These are phyloP conservation scores for Phytophthora citricola DNA, from an alignment of 352 stramenopile species.

Conservation along the genomic window DNA sequence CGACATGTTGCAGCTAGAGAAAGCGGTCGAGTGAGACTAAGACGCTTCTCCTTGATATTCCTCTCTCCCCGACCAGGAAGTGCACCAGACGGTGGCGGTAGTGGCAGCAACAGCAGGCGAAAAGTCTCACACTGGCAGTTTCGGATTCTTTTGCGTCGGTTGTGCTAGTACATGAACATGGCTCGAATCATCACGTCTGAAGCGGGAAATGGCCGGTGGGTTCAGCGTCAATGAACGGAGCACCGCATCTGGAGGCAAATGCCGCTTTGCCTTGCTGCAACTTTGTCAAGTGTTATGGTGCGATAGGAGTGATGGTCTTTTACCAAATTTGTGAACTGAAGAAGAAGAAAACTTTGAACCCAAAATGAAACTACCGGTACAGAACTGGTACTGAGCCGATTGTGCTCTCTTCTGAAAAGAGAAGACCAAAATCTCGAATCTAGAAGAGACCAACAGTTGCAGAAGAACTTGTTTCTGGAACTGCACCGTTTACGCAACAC, in stretches of 20 bases:
- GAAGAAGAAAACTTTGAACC: too few species aligned
- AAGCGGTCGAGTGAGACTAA: neutral
- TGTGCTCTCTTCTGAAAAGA: too few species aligned
- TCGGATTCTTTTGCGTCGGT: slow-evolving; percentile 3
- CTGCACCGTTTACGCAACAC: too few species aligned
- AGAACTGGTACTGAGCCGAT: too few species aligned
- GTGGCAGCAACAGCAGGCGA: neutral
- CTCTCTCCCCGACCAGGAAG: neutral
- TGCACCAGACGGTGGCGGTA: slow-evolving; percentile 1
- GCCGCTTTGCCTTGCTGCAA: neutral
- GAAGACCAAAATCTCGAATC: too few species aligned
- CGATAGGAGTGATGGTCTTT: neutral
- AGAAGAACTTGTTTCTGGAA: too few species aligned
- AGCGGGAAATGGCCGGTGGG: neutral
- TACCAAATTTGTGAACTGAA: too few species aligned
- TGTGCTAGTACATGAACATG: neutral
- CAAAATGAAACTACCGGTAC: too few species aligned
- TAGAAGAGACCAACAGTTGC: too few species aligned
- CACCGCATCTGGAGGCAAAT: neutral
- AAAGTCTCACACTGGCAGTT: neutral
- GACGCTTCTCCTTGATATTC: neutral
- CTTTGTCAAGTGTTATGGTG: neutral
- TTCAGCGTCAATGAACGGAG: neutral
- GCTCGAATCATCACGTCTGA: neutral
- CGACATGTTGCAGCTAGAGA: neutral